Evolutionary conservation across 1,139 yeast species (phyloP).

Genomic region (Ogataea hybrid): DNA sequence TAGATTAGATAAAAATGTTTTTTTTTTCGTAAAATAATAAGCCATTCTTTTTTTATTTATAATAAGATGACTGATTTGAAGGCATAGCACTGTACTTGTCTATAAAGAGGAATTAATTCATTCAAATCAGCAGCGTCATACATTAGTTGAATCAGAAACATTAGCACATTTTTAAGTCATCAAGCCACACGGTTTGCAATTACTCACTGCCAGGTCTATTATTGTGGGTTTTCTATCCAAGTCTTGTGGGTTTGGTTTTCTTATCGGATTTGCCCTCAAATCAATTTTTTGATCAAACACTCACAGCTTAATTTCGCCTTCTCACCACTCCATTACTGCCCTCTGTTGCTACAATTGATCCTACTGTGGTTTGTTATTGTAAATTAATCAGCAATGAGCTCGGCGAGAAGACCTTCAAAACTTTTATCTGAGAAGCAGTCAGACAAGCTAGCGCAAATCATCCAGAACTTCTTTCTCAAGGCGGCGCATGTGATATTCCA

Average conservation of each 20-base stretch:
- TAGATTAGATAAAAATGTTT: neutral
- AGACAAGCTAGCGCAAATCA: conserved; percentile 32
- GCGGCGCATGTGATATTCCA: conserved; percentile 56
- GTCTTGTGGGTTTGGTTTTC: conserved; percentile 3
- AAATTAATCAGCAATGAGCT: conserved; percentile 1
- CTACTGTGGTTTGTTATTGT: too few species aligned
- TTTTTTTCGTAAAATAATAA: neutral
- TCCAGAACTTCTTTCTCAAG: conserved; percentile 69
- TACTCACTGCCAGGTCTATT: neutral
- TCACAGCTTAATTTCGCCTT: too few species aligned
- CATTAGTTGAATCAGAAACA: neutral
- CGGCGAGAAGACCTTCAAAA: conserved; percentile 18
- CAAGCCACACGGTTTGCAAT: neutral
- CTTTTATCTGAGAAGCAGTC: conserved; percentile 30
- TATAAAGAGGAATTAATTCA: neutral
- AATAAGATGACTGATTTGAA: conserved; percentile 9
- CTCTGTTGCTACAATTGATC: too few species aligned
- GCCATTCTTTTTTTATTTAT: conserved; percentile 5
- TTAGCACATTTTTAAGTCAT: neutral
- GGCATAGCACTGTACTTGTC: neutral
- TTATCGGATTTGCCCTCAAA: conserved; percentile 12
- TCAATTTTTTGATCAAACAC: neutral
- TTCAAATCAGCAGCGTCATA: neutral
- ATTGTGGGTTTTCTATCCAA: neutral
- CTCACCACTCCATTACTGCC: too few species aligned